phyloP scores from a whole-genome alignment of 2,329 filamentous ascomycete genomes.

The Cercospora brassicicola region DNA sequence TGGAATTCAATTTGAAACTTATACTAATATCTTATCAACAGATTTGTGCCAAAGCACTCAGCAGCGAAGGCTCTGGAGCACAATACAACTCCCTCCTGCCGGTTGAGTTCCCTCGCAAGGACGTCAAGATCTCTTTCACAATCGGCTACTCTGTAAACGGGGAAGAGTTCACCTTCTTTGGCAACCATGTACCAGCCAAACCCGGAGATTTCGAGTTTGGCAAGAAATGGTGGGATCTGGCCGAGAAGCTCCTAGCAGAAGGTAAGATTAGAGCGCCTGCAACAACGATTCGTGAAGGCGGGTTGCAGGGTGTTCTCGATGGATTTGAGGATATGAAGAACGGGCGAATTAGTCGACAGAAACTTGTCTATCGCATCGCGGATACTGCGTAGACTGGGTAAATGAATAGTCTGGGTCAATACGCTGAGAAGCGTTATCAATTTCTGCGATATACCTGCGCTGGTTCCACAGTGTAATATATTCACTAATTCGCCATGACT shows the following conservation, averaged over 20 bases:
- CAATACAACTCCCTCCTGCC: constrained; percentile 23
- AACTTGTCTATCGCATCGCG: constrained; percentile 47
- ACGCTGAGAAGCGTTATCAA: not conserved
- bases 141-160: constrained; percentile 28
- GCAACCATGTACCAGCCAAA: constrained; percentile 18
- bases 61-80: constrained; percentile 13
- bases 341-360: constrained; percentile 48
- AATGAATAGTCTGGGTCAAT: too few relatives aligned
- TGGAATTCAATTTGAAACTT: not conserved
- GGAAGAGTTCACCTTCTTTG: constrained; percentile 24
- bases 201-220: constrained; percentile 37
- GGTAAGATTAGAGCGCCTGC: constrained; percentile 48
- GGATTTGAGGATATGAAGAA: constrained; percentile 47
- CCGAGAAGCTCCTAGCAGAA: constrained; percentile 43
- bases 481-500: constrained; percentile 10
- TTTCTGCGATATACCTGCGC: not conserved
- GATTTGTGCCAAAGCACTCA: constrained; percentile 28
- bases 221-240: constrained; percentile 43
- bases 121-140: constrained; percentile 24
- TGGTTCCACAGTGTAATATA: not conserved
- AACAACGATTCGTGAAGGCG: constrained; percentile 42
- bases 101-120: constrained; percentile 23
- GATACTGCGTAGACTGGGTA: constrained; percentile 17
- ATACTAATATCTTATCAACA: not conserved
- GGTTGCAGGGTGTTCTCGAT: constrained; percentile 46